Evolutionary conservation across 2,329 filamentous ascomycete species (phyloP).

Genomic region (Cordyceps tenuipes): DNA sequence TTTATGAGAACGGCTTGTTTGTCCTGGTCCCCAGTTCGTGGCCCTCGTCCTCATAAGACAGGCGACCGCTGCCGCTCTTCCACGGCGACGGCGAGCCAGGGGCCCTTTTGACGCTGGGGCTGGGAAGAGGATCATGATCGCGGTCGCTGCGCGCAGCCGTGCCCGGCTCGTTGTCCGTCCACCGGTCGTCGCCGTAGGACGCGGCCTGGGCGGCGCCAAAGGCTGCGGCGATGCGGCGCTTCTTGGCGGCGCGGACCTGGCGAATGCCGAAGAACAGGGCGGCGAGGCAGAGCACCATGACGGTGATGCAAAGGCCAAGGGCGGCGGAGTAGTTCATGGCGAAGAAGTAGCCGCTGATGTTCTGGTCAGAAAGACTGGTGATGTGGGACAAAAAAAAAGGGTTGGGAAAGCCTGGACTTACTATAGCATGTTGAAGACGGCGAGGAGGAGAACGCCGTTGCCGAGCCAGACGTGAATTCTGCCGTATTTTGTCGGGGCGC

Average conservation of each 20-base stretch:
- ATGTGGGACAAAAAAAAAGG: too few relatives aligned
- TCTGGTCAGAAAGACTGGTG: not conserved
- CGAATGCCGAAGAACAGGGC: slow-evolving; percentile 30
- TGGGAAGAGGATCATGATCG: slow-evolving; percentile 12
- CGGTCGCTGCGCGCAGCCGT: not conserved
- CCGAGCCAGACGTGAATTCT: slow-evolving; percentile 51
- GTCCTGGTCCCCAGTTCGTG: slow-evolving; percentile 21
- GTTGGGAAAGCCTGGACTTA: slow-evolving; percentile 23
- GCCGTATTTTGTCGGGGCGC: slow-evolving; percentile 40
- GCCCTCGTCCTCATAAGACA: slow-evolving; percentile 23
- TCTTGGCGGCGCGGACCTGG: slow-evolving; percentile 20
- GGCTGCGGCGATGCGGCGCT: slow-evolving; percentile 14
- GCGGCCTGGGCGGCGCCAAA: slow-evolving; percentile 11
- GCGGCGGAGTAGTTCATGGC: slow-evolving; percentile 38
- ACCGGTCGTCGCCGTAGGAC: slow-evolving; percentile 9
- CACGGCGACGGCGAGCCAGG: slow-evolving; percentile 18
- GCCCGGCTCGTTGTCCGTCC: slow-evolving; percentile 7
- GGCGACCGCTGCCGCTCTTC: slow-evolving; percentile 18
- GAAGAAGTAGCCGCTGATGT: slow-evolving; percentile 46
- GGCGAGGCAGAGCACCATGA: slow-evolving; percentile 36
- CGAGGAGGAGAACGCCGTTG: slow-evolving; percentile 42
- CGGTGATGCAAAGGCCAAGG: slow-evolving; percentile 18
- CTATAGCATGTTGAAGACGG: slow-evolving; percentile 49
- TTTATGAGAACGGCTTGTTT: not conserved
- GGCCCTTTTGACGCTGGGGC: not conserved